phyloP scores from a whole-genome alignment of 139 green algal species.

The Monoraphidium neglectum region DNA sequence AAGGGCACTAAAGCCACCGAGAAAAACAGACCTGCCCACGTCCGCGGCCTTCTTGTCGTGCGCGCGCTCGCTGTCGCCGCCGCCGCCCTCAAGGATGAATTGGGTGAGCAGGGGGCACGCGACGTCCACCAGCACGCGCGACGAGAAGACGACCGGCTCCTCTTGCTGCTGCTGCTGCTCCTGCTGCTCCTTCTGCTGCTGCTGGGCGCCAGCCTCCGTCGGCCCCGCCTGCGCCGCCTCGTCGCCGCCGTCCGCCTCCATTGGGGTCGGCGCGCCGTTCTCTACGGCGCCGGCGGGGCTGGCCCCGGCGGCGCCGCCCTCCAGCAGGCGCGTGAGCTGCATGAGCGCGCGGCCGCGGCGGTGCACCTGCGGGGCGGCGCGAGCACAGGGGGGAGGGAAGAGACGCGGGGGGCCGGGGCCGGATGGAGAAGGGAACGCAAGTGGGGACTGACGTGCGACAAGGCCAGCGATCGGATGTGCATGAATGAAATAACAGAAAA shows the following conservation, averaged over 20 bases:
- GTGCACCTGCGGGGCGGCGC: constrained; percentile 56
- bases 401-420: too few relatives aligned
- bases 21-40: background rate
- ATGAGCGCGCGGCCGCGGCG: constrained; percentile 54
- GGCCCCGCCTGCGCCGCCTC: background rate
- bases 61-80: constrained; percentile 13
- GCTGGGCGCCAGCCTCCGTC: background rate
- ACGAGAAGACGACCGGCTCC: constrained; percentile 6
- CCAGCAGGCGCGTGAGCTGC: background rate
- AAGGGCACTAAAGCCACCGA: too few relatives aligned
- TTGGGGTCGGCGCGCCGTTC: too few relatives aligned
- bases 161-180: constrained; percentile 26
- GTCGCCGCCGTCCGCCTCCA: too few relatives aligned
- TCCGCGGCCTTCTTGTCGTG: constrained; percentile 6
- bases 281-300: too few relatives aligned
- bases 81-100: constrained; percentile 56
- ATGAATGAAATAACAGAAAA: too few relatives aligned
- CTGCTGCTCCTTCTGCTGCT: constrained; percentile 9
- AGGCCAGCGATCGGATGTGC: too few relatives aligned
- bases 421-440: too few relatives aligned
- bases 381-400: too few relatives aligned
- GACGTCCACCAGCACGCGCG: constrained; percentile 61
- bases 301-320: background rate
- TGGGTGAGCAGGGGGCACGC: constrained; percentile 67
- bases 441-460: too few relatives aligned